Conservation (phyloP, 306 rosid species). For the Luffa acutangula region DNA sequence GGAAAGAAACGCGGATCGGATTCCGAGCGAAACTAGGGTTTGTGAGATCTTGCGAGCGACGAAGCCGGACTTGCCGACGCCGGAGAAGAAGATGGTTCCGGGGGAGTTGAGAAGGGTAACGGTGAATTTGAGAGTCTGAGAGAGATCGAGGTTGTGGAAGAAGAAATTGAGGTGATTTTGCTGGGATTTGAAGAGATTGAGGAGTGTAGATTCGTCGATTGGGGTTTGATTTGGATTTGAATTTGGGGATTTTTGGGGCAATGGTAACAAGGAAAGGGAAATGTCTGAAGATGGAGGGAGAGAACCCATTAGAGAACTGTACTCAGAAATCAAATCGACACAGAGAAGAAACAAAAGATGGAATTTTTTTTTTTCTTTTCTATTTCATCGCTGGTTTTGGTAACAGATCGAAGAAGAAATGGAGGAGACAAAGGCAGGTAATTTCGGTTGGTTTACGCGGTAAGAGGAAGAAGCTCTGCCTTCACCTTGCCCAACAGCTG, state of each 20-base stretch:
- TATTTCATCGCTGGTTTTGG: background rate
- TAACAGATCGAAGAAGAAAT: background rate
- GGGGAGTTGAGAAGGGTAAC: constrained; percentile 46
- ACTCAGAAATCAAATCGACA: background rate
- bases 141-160: constrained; percentile 68
- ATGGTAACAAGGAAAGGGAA: background rate
- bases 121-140: constrained; percentile 81
- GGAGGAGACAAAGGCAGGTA: background rate
- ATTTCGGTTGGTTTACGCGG: constrained; percentile 4
- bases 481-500: background rate
- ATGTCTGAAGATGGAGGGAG: constrained; percentile 19
- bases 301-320: constrained; percentile 27
- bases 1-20: constrained; percentile 72
- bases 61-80: constrained; percentile 95
- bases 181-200: constrained; percentile 66
- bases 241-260: constrained; percentile 10
- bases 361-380: background rate
- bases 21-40: constrained; percentile 83
- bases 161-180: constrained; percentile 90
- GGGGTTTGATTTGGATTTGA: background rate
- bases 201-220: constrained; percentile 51
- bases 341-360: background rate
- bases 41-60: constrained; percentile 94
- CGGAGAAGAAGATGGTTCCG: constrained; percentile 87
- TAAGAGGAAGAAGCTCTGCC: background rate